Conservation (phyloP, 2,329 filamentous ascomycete species). For the Phaeosphaeriaceae sp. region DNA sequence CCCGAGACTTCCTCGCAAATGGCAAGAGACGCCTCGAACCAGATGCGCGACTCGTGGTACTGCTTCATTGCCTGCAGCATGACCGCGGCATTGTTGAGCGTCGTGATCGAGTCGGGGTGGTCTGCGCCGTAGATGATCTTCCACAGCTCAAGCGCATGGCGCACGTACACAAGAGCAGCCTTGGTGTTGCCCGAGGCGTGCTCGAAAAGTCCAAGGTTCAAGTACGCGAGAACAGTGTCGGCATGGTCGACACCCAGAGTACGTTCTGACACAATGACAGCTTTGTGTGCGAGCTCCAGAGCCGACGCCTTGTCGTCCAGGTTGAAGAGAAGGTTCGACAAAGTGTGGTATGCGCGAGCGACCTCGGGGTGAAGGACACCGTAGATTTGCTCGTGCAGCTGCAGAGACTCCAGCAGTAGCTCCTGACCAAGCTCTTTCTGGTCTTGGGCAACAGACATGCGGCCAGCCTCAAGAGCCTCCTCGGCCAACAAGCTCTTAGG, state of each 20-base stretch:
- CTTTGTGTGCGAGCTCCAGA: constrained; percentile 93
- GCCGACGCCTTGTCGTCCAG: constrained; percentile 97
- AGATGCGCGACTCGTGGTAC: constrained; percentile 91
- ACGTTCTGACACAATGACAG: constrained; percentile 93
- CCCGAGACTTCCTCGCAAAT: constrained; percentile 92
- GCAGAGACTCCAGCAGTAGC: constrained; percentile 91
- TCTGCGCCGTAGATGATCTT: constrained; percentile 94
- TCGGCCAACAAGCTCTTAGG: constrained; percentile 91
- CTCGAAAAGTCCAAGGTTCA: constrained; percentile 93
- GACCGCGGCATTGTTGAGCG: constrained; percentile 96
- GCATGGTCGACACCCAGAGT: constrained; percentile 92
- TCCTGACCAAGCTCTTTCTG: constrained; percentile 97
- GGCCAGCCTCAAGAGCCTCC: constrained; percentile 93
- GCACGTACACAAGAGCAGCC: constrained; percentile 84
- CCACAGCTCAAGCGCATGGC: constrained; percentile 93
- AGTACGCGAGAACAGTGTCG: constrained; percentile 92
- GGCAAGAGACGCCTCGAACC: constrained; percentile 92
- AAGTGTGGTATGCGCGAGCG: constrained; percentile 89
- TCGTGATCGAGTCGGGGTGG: constrained; percentile 97
- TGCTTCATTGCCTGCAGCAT: constrained; percentile 97
- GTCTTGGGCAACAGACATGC: constrained; percentile 93
- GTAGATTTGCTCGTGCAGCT: constrained; percentile 97
- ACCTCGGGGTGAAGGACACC: constrained; percentile 97
- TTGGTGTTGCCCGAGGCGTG: constrained; percentile 92
- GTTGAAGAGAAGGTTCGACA: constrained; percentile 96